phyloP scores from a whole-genome alignment of 805 yeast genomes.

The Kazachstania bromeliacearum region DNA sequence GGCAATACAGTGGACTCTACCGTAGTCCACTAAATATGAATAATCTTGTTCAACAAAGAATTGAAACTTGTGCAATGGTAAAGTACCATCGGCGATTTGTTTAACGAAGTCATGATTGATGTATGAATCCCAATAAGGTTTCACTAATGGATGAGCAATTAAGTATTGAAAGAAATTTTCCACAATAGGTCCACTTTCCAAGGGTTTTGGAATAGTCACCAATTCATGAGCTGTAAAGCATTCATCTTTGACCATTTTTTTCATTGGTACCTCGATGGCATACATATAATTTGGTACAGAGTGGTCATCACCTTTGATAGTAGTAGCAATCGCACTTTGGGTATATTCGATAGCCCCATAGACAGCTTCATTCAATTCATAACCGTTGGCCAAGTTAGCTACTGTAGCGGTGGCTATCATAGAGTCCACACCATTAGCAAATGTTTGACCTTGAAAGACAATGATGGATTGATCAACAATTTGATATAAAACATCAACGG shows the following conservation, averaged over 20 bases:
- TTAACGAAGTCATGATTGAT: conserved; percentile 52
- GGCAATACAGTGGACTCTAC: conserved; percentile 55
- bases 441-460: conserved; percentile 38
- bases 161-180: conserved; percentile 40
- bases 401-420: conserved; percentile 76
- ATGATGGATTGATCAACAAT: conserved; percentile 30
- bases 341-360: conserved; percentile 50
- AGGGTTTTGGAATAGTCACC: background rate
- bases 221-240: conserved; percentile 22
- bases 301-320: conserved; percentile 34
- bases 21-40: conserved; percentile 55
- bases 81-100: conserved; percentile 41
- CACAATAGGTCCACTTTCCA: background rate
- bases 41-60: conserved; percentile 51
- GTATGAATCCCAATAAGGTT: conserved; percentile 47
- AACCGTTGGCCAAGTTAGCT: conserved; percentile 53
- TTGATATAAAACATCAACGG: conserved; percentile 46
- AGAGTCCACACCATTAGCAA: conserved; percentile 40
- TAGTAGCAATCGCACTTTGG: conserved; percentile 28
- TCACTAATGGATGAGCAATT: conserved; percentile 45
- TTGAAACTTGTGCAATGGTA: conserved; percentile 41
- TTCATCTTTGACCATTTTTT: conserved; percentile 26
- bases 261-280: conserved; percentile 28
- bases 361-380: conserved; percentile 38
- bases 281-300: conserved; percentile 70